A percentile compares a stretch with the other conserved stretches of the same genome.
Evolutionary conservation across 768 basidiomycete genomes (phyloP).

Genomic region (Rhizopogon salebrosus): DNA sequence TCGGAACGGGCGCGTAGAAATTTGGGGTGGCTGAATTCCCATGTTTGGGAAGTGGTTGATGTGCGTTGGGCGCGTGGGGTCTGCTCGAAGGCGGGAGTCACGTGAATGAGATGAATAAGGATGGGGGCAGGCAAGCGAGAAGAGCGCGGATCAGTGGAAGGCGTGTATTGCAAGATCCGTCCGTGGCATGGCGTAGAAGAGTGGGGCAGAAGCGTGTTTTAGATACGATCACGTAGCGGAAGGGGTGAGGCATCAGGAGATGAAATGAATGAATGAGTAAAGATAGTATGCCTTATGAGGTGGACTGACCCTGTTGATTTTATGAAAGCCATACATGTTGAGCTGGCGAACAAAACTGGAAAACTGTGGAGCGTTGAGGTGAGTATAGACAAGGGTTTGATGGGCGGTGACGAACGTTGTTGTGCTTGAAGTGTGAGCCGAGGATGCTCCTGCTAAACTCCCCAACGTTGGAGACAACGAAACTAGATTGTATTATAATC

Average conservation of each 20-base stretch:
- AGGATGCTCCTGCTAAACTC: slow-evolving; percentile 83
- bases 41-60: slow-evolving; percentile 74
- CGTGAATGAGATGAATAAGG: too few species aligned
- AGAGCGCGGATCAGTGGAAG: too few species aligned
- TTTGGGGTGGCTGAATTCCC: slow-evolving; percentile 88
- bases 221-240: slow-evolving; percentile 2
- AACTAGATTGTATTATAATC: slow-evolving; percentile 31
- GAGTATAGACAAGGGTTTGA: slow-evolving; percentile 5
- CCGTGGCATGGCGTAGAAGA: too few species aligned
- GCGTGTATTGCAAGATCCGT: too few species aligned
- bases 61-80: slow-evolving; percentile 82
- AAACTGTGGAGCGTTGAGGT: slow-evolving; percentile 45
- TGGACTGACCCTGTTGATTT: slow-evolving; percentile 73
- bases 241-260: not conserved
- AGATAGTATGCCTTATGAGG: not conserved
- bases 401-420: slow-evolving; percentile 53
- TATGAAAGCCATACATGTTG: slow-evolving; percentile 96
- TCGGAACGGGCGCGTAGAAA: slow-evolving; percentile 79
- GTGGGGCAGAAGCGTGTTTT: not conserved
- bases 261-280: slow-evolving; percentile 6
- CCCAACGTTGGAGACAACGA: slow-evolving; percentile 82
- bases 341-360: slow-evolving; percentile 92
- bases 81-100: slow-evolving; percentile 27
- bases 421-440: slow-evolving; percentile 87
- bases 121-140: too few species aligned